Evolutionary conservation across 371 early-diverging fungal genomes (phyloP).

Genomic region (Mortierella polycephala): DNA sequence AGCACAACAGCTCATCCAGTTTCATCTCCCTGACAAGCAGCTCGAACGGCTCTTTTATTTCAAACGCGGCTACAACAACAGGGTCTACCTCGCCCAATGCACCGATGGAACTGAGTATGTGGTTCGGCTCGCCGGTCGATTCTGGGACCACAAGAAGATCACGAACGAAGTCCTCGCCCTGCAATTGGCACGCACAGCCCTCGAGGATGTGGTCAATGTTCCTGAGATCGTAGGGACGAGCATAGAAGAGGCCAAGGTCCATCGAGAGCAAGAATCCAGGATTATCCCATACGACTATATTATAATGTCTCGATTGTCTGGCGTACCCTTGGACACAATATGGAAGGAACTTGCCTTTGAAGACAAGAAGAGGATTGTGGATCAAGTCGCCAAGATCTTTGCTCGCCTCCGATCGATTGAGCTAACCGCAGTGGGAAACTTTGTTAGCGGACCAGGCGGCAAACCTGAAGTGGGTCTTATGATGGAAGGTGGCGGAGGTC

Average conservation of each 20-base stretch:
- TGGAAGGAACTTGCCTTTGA: constrained; percentile 26
- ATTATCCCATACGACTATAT: constrained; percentile 40
- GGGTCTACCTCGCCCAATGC: constrained; percentile 44
- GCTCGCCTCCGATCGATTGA: constrained; percentile 29
- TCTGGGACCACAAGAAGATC: constrained; percentile 52
- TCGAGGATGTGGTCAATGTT: constrained; percentile 10
- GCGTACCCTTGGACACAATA: constrained; percentile 41
- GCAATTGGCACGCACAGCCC: constrained; percentile 21
- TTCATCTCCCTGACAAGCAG: constrained; percentile 32
- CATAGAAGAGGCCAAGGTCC: constrained; percentile 30
- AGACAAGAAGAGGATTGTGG: constrained; percentile 27
- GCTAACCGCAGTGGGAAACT: constrained; percentile 31
- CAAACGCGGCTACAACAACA: constrained; percentile 45
- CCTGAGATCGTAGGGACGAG: constrained; percentile 43
- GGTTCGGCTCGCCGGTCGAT: constrained; percentile 46
- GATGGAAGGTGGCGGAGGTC: constrained; percentile 46
- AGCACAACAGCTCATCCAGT: constrained; percentile 20
- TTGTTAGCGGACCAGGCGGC: constrained; percentile 16
- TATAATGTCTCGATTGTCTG: constrained; percentile 44
- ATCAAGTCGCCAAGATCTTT: constrained; percentile 35
- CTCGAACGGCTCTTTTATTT: constrained; percentile 29
- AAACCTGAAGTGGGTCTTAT: constrained; percentile 26
- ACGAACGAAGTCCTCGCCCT: constrained; percentile 38
- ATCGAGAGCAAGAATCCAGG: constrained; percentile 3
- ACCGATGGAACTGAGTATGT: constrained; percentile 38